Base-by-base conservation (phyloP, 495 filamentous ascomycete species). In the Penicillium silybi region DNA sequence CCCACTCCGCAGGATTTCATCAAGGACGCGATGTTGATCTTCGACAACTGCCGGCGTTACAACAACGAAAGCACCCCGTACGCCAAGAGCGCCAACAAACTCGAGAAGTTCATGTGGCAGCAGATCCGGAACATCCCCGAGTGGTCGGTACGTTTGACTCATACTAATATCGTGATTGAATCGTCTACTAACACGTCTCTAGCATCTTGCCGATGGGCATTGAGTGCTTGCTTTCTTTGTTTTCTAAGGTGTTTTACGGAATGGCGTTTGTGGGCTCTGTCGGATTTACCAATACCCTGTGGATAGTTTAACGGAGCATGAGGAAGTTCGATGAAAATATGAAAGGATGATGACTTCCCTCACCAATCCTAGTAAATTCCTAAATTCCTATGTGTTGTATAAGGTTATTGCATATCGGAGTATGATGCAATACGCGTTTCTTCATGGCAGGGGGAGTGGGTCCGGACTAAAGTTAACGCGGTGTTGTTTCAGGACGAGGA, bases 61-160 rank as follows among this genome's bases (percentile, higher is more conserved):
- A 98, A 98, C 65, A 95, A 91, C 60, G 95, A 97, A 75, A 95
- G 72, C 22, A 97, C 92, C 4, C 84, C 90, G 2, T 98, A 98
- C 70, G 90, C 90, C 23, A 98, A 98, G 74, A 89, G 86, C 48
- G 93, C 93, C 19, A 96, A 89, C 70, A 93, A 92, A 71, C 72
- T 98, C 37, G 93, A 98, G 73, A 97, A 93, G 70, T 96, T 84
- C 64, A 95, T 98, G 93, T 97, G 88, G 85, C 75, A 80, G 52
- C 91, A 96, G 75, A 87, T 98, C 61, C 86, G 87, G 61, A 85
- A 87, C 51, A 90, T 97, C 48, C 93, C 93, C 9, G 93, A 98
- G 78, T 98, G 95, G 93, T 92, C 88, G 78, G 82, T 85, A 63
- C 68, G 81, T 84, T 44, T 18, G 27, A 8, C 22, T 0, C 10